Percentiles rank a stretch among this genome's conserved stretches.
phyloP scores from a whole-genome alignment of 148 eudicot genomes.

The Silene uniflora region DNA sequence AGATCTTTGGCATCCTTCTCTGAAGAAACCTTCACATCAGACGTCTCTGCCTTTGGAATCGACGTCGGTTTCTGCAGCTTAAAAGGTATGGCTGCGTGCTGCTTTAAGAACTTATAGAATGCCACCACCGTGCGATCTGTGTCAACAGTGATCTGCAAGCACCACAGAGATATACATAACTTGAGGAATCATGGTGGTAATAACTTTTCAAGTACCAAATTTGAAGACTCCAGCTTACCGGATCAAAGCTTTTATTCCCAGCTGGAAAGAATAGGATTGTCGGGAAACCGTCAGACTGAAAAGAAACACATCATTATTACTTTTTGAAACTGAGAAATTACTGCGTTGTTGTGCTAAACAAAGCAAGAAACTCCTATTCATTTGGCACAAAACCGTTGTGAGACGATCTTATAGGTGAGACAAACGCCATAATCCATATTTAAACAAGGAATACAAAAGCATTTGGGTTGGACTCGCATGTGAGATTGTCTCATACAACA shows the following conservation, averaged over 20 bases:
- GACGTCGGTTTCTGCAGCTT: constrained; percentile 60
- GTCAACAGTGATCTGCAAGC: constrained; percentile 60
- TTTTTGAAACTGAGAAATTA: neutral
- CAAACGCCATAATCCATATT: neutral
- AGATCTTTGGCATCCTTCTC: constrained; percentile 26
- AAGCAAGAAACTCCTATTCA: neutral
- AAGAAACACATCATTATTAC: neutral
- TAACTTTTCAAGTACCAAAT: neutral
- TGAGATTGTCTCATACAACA: neutral
- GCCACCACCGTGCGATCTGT: constrained; percentile 67
- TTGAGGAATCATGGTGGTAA: neutral
- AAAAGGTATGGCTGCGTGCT: constrained; percentile 66
- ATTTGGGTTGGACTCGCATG: neutral
- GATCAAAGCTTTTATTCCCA: constrained; percentile 71
- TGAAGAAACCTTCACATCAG: constrained; percentile 32
- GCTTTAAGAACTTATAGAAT: constrained; percentile 72
- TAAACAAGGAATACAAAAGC: neutral
- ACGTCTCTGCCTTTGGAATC: constrained; percentile 30
- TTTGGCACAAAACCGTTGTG: neutral
- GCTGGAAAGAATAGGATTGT: constrained; percentile 91
- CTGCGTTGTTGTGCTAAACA: neutral
- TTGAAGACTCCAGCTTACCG: constrained; percentile 45
- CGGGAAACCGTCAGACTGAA: constrained; percentile 92
- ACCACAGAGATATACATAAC: constrained; percentile 1
- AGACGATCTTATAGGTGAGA: neutral